These are phyloP conservation scores for Pyrus communis DNA, from an alignment of 306 rosid genomes.

Conservation along the genomic window DNA sequence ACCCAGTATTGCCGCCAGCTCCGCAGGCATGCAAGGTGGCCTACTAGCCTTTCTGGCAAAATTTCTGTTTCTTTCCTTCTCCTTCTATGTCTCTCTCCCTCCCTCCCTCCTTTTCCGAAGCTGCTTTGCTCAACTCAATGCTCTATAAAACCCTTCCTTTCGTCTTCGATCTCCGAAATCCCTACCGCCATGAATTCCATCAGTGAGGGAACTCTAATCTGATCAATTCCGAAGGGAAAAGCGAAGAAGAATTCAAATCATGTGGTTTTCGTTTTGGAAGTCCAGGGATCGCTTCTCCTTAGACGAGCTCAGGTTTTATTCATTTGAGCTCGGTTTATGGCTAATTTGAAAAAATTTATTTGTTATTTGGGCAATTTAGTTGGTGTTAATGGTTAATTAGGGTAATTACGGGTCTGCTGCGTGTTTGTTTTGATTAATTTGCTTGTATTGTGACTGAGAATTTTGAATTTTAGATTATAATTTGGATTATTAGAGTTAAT, in stretches of 20 bases:
- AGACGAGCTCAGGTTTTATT: slow-evolving; percentile 69
- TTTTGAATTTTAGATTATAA: background rate
- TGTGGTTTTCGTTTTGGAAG: slow-evolving; percentile 91
- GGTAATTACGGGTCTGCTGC: background rate
- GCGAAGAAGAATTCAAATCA: slow-evolving; percentile 22
- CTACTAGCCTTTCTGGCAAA: slow-evolving; percentile 4
- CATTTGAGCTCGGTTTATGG: background rate
- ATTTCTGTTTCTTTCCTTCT: background rate
- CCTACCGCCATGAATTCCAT: background rate
- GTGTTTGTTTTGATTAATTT: slow-evolving; percentile 3
- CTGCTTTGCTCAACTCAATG: slow-evolving; percentile 29
- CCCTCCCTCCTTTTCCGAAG: slow-evolving; percentile 7
- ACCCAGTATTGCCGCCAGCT: slow-evolving; percentile 2
- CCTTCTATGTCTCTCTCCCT: background rate
- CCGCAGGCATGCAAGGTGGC: background rate
- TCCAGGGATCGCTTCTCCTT: slow-evolving; percentile 83
- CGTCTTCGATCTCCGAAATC: background rate
- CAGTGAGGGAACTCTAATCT: background rate
- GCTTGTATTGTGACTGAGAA: background rate
- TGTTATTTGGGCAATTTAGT: background rate
- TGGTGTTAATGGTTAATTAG: background rate
- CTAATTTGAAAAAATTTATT: background rate
- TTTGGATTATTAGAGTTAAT: background rate
- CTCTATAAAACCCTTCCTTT: slow-evolving; percentile 2
- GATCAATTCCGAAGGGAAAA: background rate